These are phyloP conservation scores for Syzygium aromaticum DNA, from an alignment of 345 rosid species.

Conservation along the genomic window DNA sequence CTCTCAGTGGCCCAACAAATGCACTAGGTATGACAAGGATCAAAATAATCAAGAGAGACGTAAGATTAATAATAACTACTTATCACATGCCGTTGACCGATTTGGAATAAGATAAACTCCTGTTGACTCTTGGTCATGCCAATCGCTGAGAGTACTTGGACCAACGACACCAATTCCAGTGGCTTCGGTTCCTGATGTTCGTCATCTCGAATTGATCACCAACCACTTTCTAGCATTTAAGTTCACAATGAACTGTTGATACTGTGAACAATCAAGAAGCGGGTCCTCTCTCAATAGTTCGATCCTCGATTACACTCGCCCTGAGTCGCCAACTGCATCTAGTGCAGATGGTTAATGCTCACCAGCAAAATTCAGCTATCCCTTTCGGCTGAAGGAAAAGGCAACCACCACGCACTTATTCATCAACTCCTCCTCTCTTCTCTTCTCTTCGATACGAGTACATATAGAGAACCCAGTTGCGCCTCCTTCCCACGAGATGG, in stretches of 20 bases:
- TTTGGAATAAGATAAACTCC: neutral
- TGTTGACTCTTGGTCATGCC: neutral
- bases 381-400: neutral
- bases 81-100: too few relatives aligned
- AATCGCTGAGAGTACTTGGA: neutral
- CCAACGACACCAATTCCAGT: neutral
- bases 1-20: neutral
- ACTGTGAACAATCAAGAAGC: neutral
- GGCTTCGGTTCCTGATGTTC: neutral
- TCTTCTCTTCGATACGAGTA: neutral
- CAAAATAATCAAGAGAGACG: too few relatives aligned
- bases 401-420: too few relatives aligned
- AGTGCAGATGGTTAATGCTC: neutral
- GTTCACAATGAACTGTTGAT: neutral
- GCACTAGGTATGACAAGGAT: neutral
- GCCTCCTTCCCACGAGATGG: neutral
- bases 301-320: neutral
- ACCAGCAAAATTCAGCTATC: neutral
- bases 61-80: too few relatives aligned
- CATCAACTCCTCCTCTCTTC: too few relatives aligned
- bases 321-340: neutral
- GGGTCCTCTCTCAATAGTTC: neutral
- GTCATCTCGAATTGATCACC: neutral
- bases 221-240: neutral
- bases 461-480: neutral